Conservation (phyloP, 1,284 basidiomycete genomes). For the Coniophora puteana region DNA sequence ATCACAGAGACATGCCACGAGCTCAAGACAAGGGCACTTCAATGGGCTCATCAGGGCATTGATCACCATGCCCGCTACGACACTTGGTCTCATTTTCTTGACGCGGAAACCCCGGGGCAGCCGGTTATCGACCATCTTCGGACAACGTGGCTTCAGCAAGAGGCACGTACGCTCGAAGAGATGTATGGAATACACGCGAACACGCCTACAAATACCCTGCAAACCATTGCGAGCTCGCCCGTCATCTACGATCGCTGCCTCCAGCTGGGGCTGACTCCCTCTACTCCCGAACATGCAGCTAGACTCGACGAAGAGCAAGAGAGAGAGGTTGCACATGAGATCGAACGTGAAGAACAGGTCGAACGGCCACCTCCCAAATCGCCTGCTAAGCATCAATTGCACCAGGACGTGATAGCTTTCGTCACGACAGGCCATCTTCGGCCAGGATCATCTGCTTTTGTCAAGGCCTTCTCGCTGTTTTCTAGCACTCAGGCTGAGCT, state of each 20-base stretch:
- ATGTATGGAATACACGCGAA: conserved; percentile 18
- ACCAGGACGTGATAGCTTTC: conserved; percentile 20
- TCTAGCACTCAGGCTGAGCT: conserved; percentile 8
- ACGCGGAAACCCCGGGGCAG: conserved; percentile 1
- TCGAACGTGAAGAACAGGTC: conserved; percentile 23
- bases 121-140: conserved; percentile 20
- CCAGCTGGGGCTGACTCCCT: conserved; percentile 12
- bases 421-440: conserved; percentile 19
- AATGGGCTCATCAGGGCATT: conserved; percentile 47
- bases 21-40: conserved; percentile 35
- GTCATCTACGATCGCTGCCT: conserved; percentile 13
- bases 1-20: conserved; percentile 43
- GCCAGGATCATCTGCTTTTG: conserved; percentile 2
- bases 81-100: conserved; percentile 26
- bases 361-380: conserved; percentile 16
- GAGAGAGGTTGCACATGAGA: conserved; percentile 27
- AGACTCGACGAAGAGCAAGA: conserved; percentile 32
- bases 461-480: conserved; percentile 13
- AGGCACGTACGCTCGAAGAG: conserved; percentile 23
- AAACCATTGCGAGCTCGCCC: neutral
- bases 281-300: conserved; percentile 5
- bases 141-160: conserved; percentile 19
- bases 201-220: neutral
- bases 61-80: conserved; percentile 33
- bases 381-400: conserved; percentile 21